Conservation (phyloP, 2,329 filamentous ascomycete species). For the Rutstroemia sydowiana region DNA sequence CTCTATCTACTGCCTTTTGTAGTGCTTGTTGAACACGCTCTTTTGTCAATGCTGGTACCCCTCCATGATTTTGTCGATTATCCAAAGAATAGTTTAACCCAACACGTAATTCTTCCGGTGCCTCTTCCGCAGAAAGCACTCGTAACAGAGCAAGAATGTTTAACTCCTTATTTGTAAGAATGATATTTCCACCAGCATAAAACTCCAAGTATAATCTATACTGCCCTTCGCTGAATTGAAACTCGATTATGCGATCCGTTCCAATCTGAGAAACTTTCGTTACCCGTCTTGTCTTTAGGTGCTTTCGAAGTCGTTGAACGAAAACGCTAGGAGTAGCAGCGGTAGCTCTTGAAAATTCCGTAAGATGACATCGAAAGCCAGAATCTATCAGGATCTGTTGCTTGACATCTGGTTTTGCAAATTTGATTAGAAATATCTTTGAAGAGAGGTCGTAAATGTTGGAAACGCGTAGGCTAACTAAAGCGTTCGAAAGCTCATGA, state of each 20-base stretch:
- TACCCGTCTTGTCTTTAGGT: conserved; percentile 76
- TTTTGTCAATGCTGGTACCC: conserved; percentile 66
- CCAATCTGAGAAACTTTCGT: conserved; percentile 79
- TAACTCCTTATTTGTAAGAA: conserved; percentile 77
- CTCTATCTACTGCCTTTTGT: conserved; percentile 54
- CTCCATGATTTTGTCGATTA: conserved; percentile 75
- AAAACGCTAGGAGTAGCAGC: conserved; percentile 79
- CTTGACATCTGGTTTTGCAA: conserved; percentile 81
- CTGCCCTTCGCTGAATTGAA: conserved; percentile 85
- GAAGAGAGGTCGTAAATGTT: conserved; percentile 97
- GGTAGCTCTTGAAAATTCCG: conserved; percentile 80
- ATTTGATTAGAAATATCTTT: conserved; percentile 92
- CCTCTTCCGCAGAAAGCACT: conserved; percentile 70
- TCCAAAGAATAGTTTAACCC: conserved; percentile 74
- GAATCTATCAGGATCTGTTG: conserved; percentile 90
- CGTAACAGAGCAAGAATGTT: conserved; percentile 77
- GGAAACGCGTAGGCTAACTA: conserved; percentile 73
- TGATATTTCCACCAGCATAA: conserved; percentile 91
- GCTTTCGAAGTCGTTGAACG: conserved; percentile 77
- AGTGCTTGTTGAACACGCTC: conserved; percentile 66
- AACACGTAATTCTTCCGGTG: conserved; percentile 74
- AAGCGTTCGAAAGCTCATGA: conserved; percentile 74
- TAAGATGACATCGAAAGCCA: conserved; percentile 92
- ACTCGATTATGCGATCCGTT: conserved; percentile 86
- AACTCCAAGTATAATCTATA: conserved; percentile 90